Conservation (phyloP, 495 filamentous ascomycete genomes). For the Penicillium angulare region DNA sequence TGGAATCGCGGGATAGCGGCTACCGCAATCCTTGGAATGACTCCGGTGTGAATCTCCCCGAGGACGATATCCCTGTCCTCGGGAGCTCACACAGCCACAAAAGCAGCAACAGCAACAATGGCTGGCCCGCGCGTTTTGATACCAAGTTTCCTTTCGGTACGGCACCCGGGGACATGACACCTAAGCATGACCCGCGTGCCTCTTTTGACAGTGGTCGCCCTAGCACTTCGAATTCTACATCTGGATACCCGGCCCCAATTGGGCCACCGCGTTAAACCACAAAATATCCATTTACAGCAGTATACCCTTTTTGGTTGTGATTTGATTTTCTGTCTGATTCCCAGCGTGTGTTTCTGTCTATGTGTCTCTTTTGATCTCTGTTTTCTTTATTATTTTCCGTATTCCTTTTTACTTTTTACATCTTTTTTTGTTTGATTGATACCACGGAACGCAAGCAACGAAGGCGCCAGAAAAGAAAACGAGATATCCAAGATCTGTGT, state of each 20-base stretch:
- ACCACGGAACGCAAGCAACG: constrained; percentile 42
- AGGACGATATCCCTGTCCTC: constrained; percentile 72
- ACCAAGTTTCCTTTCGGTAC: constrained; percentile 66
- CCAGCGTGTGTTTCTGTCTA: constrained; percentile 27
- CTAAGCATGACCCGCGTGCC: constrained; percentile 74
- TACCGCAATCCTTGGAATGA: constrained; percentile 98
- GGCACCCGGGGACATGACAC: constrained; percentile 75
- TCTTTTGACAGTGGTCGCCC: constrained; percentile 89
- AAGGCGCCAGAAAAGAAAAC: constrained; percentile 34
- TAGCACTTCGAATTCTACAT: constrained; percentile 91
- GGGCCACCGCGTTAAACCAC: constrained; percentile 74
- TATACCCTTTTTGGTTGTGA: constrained; percentile 55
- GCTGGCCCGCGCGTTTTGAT: constrained; percentile 61
- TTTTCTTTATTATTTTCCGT: constrained; percentile 17
- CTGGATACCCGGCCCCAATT: constrained; percentile 89
- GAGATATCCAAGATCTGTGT: constrained; percentile 36
- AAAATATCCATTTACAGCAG: constrained; percentile 59
- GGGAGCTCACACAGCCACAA: constrained; percentile 55
- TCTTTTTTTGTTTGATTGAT: constrained; percentile 34
- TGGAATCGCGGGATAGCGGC: constrained; percentile 87
- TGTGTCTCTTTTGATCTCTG: constrained; percentile 21
- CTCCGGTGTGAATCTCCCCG: constrained; percentile 86
- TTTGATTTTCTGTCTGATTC: constrained; percentile 1
- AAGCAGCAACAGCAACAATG: constrained; percentile 59
- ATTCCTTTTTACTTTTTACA: constrained; percentile 18